phyloP scores from a whole-genome alignment of 805 yeast genomes.

The Starmera dryadoides region DNA sequence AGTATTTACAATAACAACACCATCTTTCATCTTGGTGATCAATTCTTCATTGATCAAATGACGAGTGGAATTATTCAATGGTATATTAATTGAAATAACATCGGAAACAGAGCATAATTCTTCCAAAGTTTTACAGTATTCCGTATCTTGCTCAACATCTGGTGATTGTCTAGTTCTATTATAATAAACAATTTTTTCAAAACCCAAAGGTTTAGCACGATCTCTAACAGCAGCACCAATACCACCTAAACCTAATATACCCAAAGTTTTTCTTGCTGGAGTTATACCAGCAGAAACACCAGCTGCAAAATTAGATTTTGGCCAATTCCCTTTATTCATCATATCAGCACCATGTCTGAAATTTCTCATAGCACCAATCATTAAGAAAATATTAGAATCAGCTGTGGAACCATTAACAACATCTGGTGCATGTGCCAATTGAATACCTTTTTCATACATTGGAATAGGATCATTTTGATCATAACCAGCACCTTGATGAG shows the following conservation, averaged over 20 bases:
- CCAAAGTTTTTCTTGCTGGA: constrained; percentile 43
- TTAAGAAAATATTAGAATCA: constrained; percentile 46
- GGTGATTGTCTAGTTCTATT: constrained; percentile 38
- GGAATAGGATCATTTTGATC: constrained; percentile 38
- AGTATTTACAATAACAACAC: constrained; percentile 43
- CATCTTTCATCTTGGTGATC: constrained; percentile 28
- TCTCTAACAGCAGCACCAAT: constrained; percentile 46
- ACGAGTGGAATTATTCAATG: constrained; percentile 42
- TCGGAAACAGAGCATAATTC: constrained; percentile 34
- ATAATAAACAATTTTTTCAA: constrained; percentile 45
- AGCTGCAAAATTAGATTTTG: constrained; percentile 25
- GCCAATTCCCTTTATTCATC: constrained; percentile 22
- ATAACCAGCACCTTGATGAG: constrained; percentile 48
- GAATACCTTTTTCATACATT: constrained; percentile 30
- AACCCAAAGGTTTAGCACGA: constrained; percentile 41
- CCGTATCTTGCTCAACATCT: constrained; percentile 37
- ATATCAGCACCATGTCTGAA: constrained; percentile 28
- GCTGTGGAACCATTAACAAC: constrained; percentile 52
- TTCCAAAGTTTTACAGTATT: constrained; percentile 18
- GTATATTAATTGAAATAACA: constrained; percentile 46
- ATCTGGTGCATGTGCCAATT: constrained; percentile 35
- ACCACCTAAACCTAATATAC: constrained; percentile 50
- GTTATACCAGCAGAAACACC: constrained; percentile 31
- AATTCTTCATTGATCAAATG: constrained; percentile 38
- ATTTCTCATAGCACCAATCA: constrained; percentile 45